These are phyloP conservation scores for Rhynchosporium secalis DNA, from an alignment of 2,329 filamentous ascomycete species.

Conservation along the genomic window DNA sequence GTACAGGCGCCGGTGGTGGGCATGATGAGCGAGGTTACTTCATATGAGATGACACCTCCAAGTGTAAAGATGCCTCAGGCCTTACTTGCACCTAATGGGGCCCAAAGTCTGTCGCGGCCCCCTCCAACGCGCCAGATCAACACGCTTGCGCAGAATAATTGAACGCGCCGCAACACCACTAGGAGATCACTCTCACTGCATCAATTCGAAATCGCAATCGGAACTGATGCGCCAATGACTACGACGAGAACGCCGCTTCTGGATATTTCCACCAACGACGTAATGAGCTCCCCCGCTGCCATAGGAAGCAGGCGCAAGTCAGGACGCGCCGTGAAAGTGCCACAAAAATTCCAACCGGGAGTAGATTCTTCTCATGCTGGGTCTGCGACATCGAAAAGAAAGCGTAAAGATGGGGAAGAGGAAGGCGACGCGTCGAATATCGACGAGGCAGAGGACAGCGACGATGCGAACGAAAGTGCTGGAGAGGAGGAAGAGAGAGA, in stretches of 20 bases:
- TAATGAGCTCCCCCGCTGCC: slow-evolving; percentile 53
- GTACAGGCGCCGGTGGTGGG: no score
- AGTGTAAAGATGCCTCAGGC: not conserved
- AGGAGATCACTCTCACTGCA: not conserved
- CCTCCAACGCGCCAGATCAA: slow-evolving; percentile 22
- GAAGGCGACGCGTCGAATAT: slow-evolving; percentile 50
- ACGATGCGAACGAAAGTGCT: slow-evolving; percentile 45
- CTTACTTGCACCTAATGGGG: not conserved
- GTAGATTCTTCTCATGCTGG: slow-evolving; percentile 40
- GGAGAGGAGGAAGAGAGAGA: slow-evolving; percentile 49
- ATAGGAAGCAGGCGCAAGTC: slow-evolving; percentile 60
- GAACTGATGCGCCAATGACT: slow-evolving; percentile 42
- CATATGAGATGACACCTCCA: no score
- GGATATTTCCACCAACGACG: slow-evolving; percentile 54
- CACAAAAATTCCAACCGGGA: slow-evolving; percentile 60
- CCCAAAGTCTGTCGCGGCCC: slow-evolving; percentile 18
- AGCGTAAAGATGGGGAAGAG: slow-evolving; percentile 49
- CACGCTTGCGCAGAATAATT: slow-evolving; percentile 14
- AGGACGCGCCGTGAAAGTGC: slow-evolving; percentile 64
- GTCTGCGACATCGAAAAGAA: slow-evolving; percentile 55
- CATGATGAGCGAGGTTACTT: no score
- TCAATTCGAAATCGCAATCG: slow-evolving; percentile 18
- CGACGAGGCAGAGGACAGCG: slow-evolving; percentile 47
- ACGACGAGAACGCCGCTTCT: slow-evolving; percentile 49
- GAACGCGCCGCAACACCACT: slow-evolving; percentile 24